phyloP scores from a whole-genome alignment of 768 basidiomycete genomes.

The Termitomyces sp. region DNA sequence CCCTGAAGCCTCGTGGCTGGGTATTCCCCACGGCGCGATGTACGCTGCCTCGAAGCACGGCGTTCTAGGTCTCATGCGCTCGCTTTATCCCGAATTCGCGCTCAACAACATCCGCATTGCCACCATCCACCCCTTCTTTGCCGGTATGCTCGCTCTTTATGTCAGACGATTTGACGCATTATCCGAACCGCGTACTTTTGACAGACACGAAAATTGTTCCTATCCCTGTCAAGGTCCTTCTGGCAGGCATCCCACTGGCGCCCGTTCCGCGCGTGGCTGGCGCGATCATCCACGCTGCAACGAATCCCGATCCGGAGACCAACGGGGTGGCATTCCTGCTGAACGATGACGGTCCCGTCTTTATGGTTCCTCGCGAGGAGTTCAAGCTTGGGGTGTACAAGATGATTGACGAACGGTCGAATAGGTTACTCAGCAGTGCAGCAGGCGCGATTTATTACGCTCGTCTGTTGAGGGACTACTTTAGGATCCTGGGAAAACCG shows the following conservation, averaged over 20 bases:
- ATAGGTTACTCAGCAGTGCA: conserved; percentile 21
- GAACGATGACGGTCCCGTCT: conserved; percentile 45
- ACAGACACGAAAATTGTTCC: conserved; percentile 45
- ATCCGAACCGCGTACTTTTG: neutral
- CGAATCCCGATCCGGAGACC: conserved; percentile 36
- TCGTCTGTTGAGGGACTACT: conserved; percentile 22
- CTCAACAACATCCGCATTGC: conserved; percentile 36
- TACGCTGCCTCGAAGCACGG: conserved; percentile 54
- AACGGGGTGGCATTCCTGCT: conserved; percentile 45
- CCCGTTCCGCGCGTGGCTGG: conserved; percentile 44
- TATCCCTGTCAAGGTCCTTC: conserved; percentile 30
- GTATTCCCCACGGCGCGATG: conserved; percentile 36
- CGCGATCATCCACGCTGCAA: conserved; percentile 48
- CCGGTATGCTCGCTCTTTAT: conserved; percentile 27
- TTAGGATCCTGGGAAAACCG: conserved; percentile 24
- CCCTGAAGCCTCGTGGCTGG: conserved; percentile 42
- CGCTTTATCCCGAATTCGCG: conserved; percentile 32
- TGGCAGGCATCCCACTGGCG: conserved; percentile 45
- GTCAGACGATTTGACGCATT: neutral
- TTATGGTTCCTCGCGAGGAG: conserved; percentile 39
- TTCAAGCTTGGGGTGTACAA: conserved; percentile 48
- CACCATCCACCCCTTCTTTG: conserved; percentile 50
- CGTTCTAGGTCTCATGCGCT: conserved; percentile 47
- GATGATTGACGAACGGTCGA: conserved; percentile 42
- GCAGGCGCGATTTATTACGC: conserved; percentile 23